These are phyloP conservation scores for Sistotremastrum suecicum DNA, from an alignment of 768 basidiomycete genomes.

Conservation along the genomic window DNA sequence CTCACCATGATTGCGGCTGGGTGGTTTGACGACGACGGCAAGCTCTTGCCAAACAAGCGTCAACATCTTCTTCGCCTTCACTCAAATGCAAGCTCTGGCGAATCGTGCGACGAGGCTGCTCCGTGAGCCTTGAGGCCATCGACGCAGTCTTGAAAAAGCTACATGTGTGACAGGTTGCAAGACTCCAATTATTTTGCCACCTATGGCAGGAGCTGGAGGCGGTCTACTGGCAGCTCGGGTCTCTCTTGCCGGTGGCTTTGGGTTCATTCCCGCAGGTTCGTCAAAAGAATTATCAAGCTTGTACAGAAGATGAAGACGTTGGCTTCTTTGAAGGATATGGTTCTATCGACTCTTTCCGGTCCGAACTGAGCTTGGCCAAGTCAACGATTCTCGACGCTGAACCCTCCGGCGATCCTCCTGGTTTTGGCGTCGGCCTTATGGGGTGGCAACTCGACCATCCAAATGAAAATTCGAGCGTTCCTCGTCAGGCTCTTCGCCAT, in stretches of 20 bases:
- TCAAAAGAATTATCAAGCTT: not conserved
- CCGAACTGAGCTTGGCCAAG: constrained; percentile 43
- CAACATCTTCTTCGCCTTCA: constrained; percentile 12
- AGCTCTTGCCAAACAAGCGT: constrained; percentile 17
- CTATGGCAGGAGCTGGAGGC: constrained; percentile 62
- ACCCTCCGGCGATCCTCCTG: constrained; percentile 18
- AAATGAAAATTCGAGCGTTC: constrained; percentile 17
- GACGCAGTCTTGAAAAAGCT: no score
- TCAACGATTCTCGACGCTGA: constrained; percentile 17
- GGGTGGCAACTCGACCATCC: constrained; percentile 53
- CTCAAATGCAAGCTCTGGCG: not conserved
- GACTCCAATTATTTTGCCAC: constrained; percentile 46
- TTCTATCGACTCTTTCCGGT: constrained; percentile 26
- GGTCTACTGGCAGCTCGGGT: constrained; percentile 49
- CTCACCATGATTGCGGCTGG: constrained; percentile 9
- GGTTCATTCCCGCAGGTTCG: constrained; percentile 54
- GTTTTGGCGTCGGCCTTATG: constrained; percentile 65
- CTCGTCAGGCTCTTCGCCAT: constrained; percentile 26
- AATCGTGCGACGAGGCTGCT: not conserved
- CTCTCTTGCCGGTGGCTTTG: constrained; percentile 57
- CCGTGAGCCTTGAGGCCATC: no score
- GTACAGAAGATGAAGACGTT: not conserved
- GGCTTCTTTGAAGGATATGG: constrained; percentile 28
- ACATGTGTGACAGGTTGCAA: constrained; percentile 5
- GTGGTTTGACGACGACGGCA: constrained; percentile 10